Percentiles rank a stretch among this genome's conserved stretches.
phyloP scores from a whole-genome alignment of 75 land plant species.

The Cupressus sempervirens region DNA sequence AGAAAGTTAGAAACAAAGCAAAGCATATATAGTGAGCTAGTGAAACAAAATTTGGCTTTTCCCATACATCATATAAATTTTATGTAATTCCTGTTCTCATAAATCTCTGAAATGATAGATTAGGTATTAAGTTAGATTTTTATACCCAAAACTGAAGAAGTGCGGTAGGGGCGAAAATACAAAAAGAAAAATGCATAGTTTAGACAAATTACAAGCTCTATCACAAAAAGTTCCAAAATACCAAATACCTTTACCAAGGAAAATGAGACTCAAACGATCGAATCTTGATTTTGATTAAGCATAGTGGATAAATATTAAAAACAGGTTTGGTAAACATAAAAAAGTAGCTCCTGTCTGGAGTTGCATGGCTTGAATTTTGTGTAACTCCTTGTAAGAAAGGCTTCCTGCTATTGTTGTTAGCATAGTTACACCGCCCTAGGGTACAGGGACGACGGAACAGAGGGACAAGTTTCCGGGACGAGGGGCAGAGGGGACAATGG shows the following conservation, averaged over 20 bases:
- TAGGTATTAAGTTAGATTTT: neutral
- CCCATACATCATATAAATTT: neutral
- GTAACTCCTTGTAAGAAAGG: slow-evolving; percentile 94
- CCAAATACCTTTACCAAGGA: neutral
- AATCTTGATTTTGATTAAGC: neutral
- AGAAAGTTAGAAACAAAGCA: neutral
- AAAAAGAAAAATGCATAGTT: neutral
- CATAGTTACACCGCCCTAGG: no score
- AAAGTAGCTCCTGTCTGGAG: slow-evolving; percentile 95
- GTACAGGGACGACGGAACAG: no score
- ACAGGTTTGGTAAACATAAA: neutral
- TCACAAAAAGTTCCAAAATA: neutral
- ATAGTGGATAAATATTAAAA: neutral
- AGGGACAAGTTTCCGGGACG: no score
- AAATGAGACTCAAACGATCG: neutral
- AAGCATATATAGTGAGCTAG: neutral
- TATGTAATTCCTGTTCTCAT: neutral
- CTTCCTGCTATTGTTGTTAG: slow-evolving; percentile 96
- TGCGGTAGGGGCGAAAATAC: neutral
- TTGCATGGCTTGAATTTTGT: slow-evolving; percentile 88
- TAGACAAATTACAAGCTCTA: neutral
- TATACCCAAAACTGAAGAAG: neutral
- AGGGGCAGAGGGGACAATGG: no score
- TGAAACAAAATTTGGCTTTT: neutral
- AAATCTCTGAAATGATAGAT: neutral